A percentile compares a stretch with the other conserved stretches of the same genome.
phyloP scores from a whole-genome alignment of 768 basidiomycete genomes.

The Pleurotus ostreatus region DNA sequence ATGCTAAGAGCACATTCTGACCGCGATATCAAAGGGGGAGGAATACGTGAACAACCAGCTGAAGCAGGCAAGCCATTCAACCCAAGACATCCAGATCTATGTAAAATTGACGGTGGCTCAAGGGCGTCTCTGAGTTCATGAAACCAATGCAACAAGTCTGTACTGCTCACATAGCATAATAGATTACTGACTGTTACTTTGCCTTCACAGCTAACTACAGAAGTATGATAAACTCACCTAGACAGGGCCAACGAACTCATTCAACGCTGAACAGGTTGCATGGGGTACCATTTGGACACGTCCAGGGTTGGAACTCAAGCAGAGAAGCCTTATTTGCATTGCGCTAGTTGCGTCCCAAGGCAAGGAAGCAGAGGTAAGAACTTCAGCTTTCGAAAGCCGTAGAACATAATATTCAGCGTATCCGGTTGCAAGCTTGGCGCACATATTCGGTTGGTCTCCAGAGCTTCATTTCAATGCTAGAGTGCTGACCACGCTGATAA shows the following conservation, averaged over 20 bases:
- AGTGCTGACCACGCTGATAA: not conserved
- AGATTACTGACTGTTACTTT: not conserved
- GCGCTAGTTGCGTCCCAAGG: slow-evolving; percentile 39
- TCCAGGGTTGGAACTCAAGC: slow-evolving; percentile 41
- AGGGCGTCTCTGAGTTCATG: slow-evolving; percentile 42
- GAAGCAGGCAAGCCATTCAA: slow-evolving; percentile 21
- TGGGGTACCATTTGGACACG: slow-evolving; percentile 48
- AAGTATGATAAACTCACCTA: slow-evolving; percentile 19
- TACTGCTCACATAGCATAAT: not conserved
- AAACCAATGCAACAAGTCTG: slow-evolving; percentile 40
- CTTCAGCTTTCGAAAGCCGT: too few species aligned
- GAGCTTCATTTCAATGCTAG: not conserved
- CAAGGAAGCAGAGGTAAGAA: slow-evolving; percentile 36
- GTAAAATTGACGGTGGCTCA: not conserved
- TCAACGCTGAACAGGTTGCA: slow-evolving; percentile 24
- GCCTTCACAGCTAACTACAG: slow-evolving; percentile 28
- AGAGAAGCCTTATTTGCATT: slow-evolving; percentile 41
- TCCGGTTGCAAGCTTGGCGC: slow-evolving; percentile 25
- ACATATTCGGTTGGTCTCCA: slow-evolving; percentile 26
- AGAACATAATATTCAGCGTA: too few species aligned
- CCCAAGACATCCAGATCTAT: not conserved
- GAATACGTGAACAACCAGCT: slow-evolving; percentile 40
- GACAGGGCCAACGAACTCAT: not conserved
- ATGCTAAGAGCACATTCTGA: too few species aligned
- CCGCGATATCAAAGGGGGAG: too few species aligned